These are phyloP conservation scores for Fusarium keratoplasticum DNA, from an alignment of 2,329 filamentous ascomycete species.

Conservation along the genomic window DNA sequence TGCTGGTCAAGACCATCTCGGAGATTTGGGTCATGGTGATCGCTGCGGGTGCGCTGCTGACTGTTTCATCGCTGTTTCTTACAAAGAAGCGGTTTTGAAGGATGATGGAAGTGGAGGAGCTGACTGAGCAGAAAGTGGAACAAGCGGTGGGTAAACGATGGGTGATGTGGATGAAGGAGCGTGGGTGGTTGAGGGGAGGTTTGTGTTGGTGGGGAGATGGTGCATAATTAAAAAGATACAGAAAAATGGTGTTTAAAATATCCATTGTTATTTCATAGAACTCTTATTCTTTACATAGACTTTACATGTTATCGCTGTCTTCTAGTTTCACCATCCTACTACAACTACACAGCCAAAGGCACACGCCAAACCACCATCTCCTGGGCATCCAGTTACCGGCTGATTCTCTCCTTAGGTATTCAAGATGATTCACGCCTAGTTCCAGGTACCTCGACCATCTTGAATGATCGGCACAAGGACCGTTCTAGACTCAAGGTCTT, in stretches of 20 bases:
- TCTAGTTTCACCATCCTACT: background rate
- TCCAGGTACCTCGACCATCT: background rate
- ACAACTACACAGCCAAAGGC: background rate
- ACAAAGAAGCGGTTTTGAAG: constrained; percentile 18
- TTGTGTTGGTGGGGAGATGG: background rate
- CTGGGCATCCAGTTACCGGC: background rate
- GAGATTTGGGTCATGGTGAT: constrained; percentile 34
- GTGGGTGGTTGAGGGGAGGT: background rate
- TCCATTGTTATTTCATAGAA: background rate
- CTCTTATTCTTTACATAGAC: background rate
- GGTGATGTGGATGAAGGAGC: background rate
- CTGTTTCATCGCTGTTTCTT: constrained; percentile 21
- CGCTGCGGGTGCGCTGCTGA: constrained; percentile 16
- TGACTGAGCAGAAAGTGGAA: background rate
- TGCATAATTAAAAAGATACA: background rate
- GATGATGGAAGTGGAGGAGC: background rate
- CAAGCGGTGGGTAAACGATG: background rate
- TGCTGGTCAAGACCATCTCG: constrained; percentile 21
- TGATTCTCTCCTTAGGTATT: background rate
- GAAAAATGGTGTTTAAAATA: background rate
- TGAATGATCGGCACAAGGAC: background rate
- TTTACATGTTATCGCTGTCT: background rate
- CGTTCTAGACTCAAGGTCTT: constrained; percentile 1
- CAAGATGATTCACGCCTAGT: background rate
- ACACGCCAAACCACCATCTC: background rate